Evolutionary conservation across 768 basidiomycete genomes (phyloP), one percentile per base, ranked within the genome.

Genomic region (Chalciporus pseudorubinellus): DNA sequence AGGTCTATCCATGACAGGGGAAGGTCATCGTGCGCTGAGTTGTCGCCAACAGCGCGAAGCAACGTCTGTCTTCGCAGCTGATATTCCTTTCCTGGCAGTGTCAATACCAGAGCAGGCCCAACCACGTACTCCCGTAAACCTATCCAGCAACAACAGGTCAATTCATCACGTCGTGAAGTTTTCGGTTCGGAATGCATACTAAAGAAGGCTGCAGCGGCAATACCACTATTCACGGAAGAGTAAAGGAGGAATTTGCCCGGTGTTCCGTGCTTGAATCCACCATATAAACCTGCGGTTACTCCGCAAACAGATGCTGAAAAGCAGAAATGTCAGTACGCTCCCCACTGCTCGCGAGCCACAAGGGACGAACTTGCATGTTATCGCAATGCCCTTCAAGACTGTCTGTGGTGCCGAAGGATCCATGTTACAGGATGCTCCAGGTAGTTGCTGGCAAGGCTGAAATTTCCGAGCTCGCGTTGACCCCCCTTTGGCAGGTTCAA

Each of bases 361-460:
- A 52, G 59, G 59, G 72, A 86, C 84, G 82, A 82, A 89, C 88
- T 86, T 79, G 87, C 88, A 90, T 84, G 85, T 82, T 70, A 78
- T 68, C 55, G 79, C 61, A 22, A 85, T 81, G 50, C 85, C 84
- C 50, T 78, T 72, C 24, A 76, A 73, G 40, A 89, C 73, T 22
- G 77, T 81, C 51, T 65, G 58, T 31, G 69, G 60, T 52, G 67
- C 69, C 47, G 63, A 63, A 4, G 65, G 60, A 41, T 69, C 68
- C 68, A 69, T 69, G 39, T 47, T 16, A n/a, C n/a, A n/a, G n/a
- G n/a, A n/a, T n/a, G n/a, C n/a, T n/a, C n/a, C n/a, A n/a, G n/a
- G 4, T 24, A 9, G 8, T 19, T 7, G 12, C 9, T 34, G 16
- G 13, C n/a, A 29, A 26, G 44, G 26, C 28, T 12, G 19, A 29